These are phyloP conservation scores for Sporodiniella umbellata DNA, from an alignment of 371 early-diverging fungal genomes.

Conservation along the genomic window DNA sequence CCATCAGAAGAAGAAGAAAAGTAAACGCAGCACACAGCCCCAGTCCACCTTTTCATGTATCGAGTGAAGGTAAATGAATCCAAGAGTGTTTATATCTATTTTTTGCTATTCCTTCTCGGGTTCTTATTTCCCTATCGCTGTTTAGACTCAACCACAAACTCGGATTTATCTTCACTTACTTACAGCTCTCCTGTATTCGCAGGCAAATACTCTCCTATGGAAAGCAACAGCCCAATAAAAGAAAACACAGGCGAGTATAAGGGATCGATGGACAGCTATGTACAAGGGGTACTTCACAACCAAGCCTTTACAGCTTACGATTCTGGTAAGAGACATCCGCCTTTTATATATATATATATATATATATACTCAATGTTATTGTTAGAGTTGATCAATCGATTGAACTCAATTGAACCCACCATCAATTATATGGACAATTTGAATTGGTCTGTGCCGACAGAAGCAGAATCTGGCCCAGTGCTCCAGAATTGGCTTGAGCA, in stretches of 20 bases:
- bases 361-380: not conserved
- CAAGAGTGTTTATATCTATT: too few relatives aligned
- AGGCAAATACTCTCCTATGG: constrained; percentile 2
- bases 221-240: not conserved
- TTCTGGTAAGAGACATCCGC: constrained; percentile 28
- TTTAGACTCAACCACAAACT: constrained; percentile 1
- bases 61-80: constrained; percentile 2
- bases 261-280: constrained; percentile 35
- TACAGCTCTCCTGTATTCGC: constrained; percentile 7
- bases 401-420: constrained; percentile 32
- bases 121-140: too few relatives aligned
- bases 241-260: not conserved
- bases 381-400: constrained; percentile 48
- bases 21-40: not conserved
- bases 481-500: constrained; percentile 51
- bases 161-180: constrained; percentile 17
- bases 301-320: constrained; percentile 43
- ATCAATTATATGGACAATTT: constrained; percentile 20
- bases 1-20: constrained; percentile 32
- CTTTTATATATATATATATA: constrained; percentile 8
- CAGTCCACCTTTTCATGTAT: constrained; percentile 9
- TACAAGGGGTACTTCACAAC: constrained; percentile 44
- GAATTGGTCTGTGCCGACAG: constrained; percentile 33
- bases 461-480: constrained; percentile 36
- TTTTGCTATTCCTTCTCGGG: too few relatives aligned